Conservation (phyloP, 345 rosid species). For the Acer saccharum region DNA sequence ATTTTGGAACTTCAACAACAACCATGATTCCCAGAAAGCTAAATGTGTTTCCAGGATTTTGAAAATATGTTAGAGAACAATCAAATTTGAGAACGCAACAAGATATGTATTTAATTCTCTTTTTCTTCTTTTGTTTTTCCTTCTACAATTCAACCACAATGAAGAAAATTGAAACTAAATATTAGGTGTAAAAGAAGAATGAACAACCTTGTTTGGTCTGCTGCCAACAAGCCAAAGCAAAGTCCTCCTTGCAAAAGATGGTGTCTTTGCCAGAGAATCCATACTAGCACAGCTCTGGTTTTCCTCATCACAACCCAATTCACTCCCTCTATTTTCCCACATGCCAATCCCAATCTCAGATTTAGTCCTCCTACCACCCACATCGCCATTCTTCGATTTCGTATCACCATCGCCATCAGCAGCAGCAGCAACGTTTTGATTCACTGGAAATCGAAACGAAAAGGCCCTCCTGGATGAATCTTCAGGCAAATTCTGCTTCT, state of each 20-base stretch:
- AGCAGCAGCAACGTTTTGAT: conserved; percentile 20
- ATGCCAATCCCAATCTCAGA: conserved; percentile 46
- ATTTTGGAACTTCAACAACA: background rate
- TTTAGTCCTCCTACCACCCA: conserved; percentile 30
- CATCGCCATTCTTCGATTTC: conserved; percentile 30
- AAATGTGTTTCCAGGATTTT: too few relatives aligned
- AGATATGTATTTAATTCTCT: conserved; percentile 13
- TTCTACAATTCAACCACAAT: conserved; percentile 19
- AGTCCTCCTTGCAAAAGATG: conserved; percentile 95
- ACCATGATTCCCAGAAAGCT: background rate
- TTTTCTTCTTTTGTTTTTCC: conserved; percentile 12
- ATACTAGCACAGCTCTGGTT: conserved; percentile 42
- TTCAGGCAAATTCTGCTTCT: conserved; percentile 41
- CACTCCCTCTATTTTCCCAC: conserved; percentile 42
- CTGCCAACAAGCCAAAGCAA: conserved; percentile 90
- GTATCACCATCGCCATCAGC: conserved; percentile 5
- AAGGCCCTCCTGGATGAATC: conserved; percentile 62
- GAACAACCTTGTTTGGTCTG: conserved; percentile 91
- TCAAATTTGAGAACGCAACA: background rate
- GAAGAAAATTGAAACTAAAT: conserved; percentile 35
- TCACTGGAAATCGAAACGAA: conserved; percentile 57
- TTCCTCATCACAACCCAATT: conserved; percentile 41
- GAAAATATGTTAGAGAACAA: background rate
- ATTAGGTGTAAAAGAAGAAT: conserved; percentile 63
- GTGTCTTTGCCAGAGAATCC: conserved; percentile 59